Evolutionary conservation across 2,329 filamentous ascomycete species (phyloP).

Genomic region (Colletotrichum orbiculare): DNA sequence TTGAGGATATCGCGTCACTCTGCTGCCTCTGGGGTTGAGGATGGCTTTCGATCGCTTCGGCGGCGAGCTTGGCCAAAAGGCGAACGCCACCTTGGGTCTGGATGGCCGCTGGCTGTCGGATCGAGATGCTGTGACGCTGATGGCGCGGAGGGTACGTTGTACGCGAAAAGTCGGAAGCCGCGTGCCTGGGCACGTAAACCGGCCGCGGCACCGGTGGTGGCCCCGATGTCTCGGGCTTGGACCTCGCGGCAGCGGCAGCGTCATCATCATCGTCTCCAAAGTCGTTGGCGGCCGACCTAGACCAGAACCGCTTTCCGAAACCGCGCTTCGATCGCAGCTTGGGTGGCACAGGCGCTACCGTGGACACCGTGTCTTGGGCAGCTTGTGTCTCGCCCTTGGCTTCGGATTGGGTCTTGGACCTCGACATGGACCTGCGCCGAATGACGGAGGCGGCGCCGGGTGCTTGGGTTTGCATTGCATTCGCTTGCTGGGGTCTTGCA

Average conservation of each 20-base stretch:
- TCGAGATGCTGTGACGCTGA: constrained; percentile 21
- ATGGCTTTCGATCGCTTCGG: constrained; percentile 9
- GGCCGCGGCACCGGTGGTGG: constrained; percentile 10
- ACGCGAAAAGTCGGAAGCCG: constrained; percentile 45
- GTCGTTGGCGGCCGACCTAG: constrained; percentile 29
- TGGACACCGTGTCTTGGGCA: constrained; percentile 1
- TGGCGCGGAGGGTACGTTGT: constrained; percentile 37
- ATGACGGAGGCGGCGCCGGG: not conserved
- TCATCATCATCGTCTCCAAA: constrained; percentile 24
- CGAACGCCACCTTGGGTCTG: not conserved
- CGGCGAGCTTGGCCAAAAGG: constrained; percentile 1
- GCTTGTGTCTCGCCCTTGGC: not conserved
- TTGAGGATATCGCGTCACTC: not conserved
- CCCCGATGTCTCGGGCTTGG: constrained; percentile 6
- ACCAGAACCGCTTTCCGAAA: constrained; percentile 38
- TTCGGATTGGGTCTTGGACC: constrained; percentile 2
- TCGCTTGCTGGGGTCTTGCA: constrained; percentile 7
- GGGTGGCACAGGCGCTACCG: constrained; percentile 10
- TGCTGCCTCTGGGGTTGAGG: constrained; percentile 1
- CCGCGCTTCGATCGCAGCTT: constrained; percentile 29
- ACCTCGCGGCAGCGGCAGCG: not conserved
- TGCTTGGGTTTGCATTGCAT: constrained; percentile 1
- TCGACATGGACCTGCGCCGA: not conserved
- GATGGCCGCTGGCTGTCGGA: constrained; percentile 1
- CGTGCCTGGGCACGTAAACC: constrained; percentile 44